Percentiles rank a stretch among this genome's conserved stretches.
Evolutionary conservation across 805 yeast species (phyloP).

Genomic region (Yamadazyma scolyti): DNA sequence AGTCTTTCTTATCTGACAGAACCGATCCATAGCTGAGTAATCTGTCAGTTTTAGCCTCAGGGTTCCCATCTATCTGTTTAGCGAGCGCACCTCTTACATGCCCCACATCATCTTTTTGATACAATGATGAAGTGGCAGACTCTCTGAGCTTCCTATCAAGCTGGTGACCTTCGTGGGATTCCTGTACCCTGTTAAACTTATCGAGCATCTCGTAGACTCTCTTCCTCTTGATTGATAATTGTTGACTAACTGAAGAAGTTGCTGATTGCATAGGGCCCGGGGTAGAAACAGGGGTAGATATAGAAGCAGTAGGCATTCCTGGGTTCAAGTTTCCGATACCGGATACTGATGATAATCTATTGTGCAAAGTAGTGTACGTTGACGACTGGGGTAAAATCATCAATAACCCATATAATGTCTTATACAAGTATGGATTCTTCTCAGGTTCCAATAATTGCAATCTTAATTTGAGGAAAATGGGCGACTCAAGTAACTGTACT

Average conservation of each 20-base stretch:
- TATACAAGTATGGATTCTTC: conserved; percentile 72
- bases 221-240: conserved; percentile 34
- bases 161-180: conserved; percentile 21
- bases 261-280: conserved; percentile 15
- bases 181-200: conserved; percentile 33
- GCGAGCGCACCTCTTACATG: neutral
- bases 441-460: conserved; percentile 88
- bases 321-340: conserved; percentile 25
- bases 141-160: conserved; percentile 10
- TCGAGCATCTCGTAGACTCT: conserved; percentile 41
- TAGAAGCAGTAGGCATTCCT: conserved; percentile 7
- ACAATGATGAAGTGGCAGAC: conserved; percentile 11
- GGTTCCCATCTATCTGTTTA: conserved; percentile 1
- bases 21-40: conserved; percentile 9
- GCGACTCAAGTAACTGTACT: conserved; percentile 88
- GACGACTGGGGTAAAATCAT: conserved; percentile 94
- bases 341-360: conserved; percentile 63
- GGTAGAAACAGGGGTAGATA: conserved; percentile 16
- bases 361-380: conserved; percentile 79
- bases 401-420: conserved; percentile 84
- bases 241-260: conserved; percentile 18
- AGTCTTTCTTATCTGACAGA: conserved; percentile 11
- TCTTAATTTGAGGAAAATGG: conserved; percentile 83
- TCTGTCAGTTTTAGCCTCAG: conserved; percentile 8
- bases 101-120: conserved; percentile 6